Conservation (phyloP, 2,329 filamentous ascomycete species). For the Chrysosporium queenslandicum region DNA sequence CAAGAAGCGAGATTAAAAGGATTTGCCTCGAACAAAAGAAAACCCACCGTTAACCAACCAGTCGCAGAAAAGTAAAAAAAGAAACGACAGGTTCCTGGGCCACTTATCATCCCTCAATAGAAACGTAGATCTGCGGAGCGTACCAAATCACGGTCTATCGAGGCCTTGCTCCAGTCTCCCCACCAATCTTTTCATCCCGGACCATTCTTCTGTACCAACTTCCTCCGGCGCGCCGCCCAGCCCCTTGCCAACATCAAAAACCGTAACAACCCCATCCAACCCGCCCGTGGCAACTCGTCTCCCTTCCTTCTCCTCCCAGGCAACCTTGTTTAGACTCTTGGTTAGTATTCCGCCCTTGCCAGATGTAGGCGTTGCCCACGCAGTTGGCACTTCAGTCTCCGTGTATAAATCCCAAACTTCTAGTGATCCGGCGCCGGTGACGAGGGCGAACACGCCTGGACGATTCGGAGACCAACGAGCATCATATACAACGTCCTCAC, state of each 20-base stretch:
- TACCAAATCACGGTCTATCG: slow-evolving; percentile 24
- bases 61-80: not conserved
- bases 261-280: slow-evolving; percentile 77
- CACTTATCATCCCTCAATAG: too few relatives aligned
- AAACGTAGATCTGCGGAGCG: too few relatives aligned
- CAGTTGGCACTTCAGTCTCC: slow-evolving; percentile 84
- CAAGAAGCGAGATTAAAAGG: not conserved
- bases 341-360: slow-evolving; percentile 57
- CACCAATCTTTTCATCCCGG: slow-evolving; percentile 80
- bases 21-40: not conserved
- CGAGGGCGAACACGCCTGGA: slow-evolving; percentile 86
- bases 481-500: slow-evolving; percentile 95
- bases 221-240: slow-evolving; percentile 73
- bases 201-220: slow-evolving; percentile 81
- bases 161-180: slow-evolving; percentile 54
- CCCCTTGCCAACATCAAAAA: slow-evolving; percentile 75
- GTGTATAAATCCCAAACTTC: slow-evolving; percentile 93
- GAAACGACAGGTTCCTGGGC: too few relatives aligned
- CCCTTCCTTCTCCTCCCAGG: slow-evolving; percentile 87
- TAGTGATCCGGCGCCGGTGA: slow-evolving; percentile 82
- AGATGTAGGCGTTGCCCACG: slow-evolving; percentile 61
- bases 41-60: not conserved
- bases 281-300: slow-evolving; percentile 80
- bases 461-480: slow-evolving; percentile 90
- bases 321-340: slow-evolving; percentile 83